Evolutionary conservation across 2,329 filamentous ascomycete species (phyloP).

Genomic region (Thielaviopsis euricoi): DNA sequence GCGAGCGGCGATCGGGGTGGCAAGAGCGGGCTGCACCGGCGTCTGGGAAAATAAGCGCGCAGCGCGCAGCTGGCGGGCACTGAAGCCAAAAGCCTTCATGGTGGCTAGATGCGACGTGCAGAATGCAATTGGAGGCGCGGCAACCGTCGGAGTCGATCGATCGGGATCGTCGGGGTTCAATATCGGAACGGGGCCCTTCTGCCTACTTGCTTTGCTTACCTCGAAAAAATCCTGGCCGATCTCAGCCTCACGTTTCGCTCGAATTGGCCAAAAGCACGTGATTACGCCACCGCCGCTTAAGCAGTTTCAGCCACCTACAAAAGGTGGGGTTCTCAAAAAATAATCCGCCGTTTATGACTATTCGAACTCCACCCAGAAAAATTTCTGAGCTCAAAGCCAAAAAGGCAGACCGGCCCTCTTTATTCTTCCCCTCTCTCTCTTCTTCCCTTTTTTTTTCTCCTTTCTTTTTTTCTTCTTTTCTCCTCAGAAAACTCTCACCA

Average conservation of each 20-base stretch:
- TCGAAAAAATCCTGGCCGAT: neutral
- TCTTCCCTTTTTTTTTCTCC: constrained; percentile 1
- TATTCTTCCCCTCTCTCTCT: neutral
- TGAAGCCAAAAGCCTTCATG: constrained; percentile 12
- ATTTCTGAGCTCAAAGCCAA: constrained; percentile 11
- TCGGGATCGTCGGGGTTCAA: neutral
- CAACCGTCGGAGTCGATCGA: neutral
- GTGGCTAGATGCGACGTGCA: neutral
- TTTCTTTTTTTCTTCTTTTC: constrained; percentile 16
- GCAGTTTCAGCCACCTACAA: constrained; percentile 3
- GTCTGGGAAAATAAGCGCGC: constrained; percentile 17
- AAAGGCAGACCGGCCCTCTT: constrained; percentile 7
- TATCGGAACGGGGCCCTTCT: neutral
- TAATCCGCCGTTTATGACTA: constrained; percentile 4
- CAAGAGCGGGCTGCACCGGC: constrained; percentile 15
- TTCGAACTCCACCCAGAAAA: constrained; percentile 10
- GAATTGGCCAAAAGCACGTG: constrained; percentile 1
- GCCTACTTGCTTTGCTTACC: neutral
- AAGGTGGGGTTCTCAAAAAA: neutral
- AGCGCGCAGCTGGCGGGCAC: constrained; percentile 21
- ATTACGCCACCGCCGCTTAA: neutral
- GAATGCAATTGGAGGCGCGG: neutral
- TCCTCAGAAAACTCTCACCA: constrained; percentile 15
- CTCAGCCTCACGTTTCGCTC: constrained; percentile 11
- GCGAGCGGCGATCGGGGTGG: neutral